A percentile compares a stretch with the other conserved stretches of the same genome.
Evolutionary conservation across 306 rosid genomes (phyloP).

Genomic region (Neltuma alba): DNA sequence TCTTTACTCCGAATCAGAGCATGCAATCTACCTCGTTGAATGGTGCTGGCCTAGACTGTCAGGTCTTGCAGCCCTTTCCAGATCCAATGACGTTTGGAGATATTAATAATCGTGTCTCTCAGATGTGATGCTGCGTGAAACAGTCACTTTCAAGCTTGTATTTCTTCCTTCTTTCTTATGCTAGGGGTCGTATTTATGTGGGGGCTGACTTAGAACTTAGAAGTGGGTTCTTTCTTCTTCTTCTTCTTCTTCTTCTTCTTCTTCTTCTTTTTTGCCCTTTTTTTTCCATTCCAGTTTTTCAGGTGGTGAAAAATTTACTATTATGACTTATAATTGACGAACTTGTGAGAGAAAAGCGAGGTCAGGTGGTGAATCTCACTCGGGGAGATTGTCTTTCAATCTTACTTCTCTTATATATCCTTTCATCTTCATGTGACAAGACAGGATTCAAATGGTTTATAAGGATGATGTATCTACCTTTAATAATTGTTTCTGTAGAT

Average conservation of each 20-base stretch:
- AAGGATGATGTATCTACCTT: neutral
- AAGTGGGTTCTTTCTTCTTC: neutral
- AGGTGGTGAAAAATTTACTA: neutral
- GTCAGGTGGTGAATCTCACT: too few relatives aligned
- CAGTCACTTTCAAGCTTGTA: neutral
- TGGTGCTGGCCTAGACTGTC: neutral
- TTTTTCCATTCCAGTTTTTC: constrained; percentile 1
- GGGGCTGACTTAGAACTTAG: constrained; percentile 19
- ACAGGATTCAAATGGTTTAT: too few relatives aligned
- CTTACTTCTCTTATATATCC: neutral
- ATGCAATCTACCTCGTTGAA: constrained; percentile 4
- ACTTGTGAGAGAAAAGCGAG: neutral
- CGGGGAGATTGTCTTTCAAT: neutral
- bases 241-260: too few relatives aligned
- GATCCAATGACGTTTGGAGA: constrained; percentile 13
- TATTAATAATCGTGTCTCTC: constrained; percentile 9
- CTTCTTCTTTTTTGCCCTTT: neutral
- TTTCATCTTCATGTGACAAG: too few relatives aligned
- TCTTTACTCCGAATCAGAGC: neutral
- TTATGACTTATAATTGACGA: neutral
- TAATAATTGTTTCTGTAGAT: neutral
- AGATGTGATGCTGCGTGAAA: neutral
- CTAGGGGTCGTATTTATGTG: neutral
- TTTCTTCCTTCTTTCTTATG: neutral
- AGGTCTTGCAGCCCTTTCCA: neutral